Base-by-base conservation (phyloP, 768 basidiomycete species). In the Sutorius australiensis region DNA sequence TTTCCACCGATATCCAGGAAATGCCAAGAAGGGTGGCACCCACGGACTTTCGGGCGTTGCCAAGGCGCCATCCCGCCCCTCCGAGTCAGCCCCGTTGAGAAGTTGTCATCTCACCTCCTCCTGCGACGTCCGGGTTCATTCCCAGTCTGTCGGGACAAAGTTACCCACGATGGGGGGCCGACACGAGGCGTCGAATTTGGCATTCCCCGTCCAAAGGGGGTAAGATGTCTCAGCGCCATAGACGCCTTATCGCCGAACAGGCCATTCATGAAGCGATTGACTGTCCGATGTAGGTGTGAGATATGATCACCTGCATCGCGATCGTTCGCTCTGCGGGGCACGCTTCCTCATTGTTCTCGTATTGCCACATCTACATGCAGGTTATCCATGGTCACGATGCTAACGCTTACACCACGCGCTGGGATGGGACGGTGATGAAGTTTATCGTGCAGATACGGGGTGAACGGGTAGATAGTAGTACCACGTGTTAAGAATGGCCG, bases 181-280 rank as follows among this genome's bases (percentile, higher is more conserved):
- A 49, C 61, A 60, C 58, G 61, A 63, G 61, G 61, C 50, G 32
- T 33, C 24, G 37, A 45, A 39, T 11, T 32, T 54, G 36, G 51
- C 32, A 34, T 50, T 9, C 28, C 6, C 33, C 34, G 14, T 44
- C 42, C 46, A 28, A 42, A 52, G 32, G 51, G 30, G 48, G 50
- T 30, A 51, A 17, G 10, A 24, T 7, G 43, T 48, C 32, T 34
- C 44, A 49, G 8, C 33, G 27, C 28, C 17, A 50, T 33, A 21
- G 50, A 44, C 61, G 24, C 49, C 19, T 33, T 63, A 62, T 62
- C 61, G 51, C 61, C 61, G 61, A 60, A 38, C n/a, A 17, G 9
- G 46, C 44, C 14, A 47, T 40, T 44, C 24, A 24, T 24, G 53
- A 43, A 44, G 61, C 48, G 60, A 59, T 51, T 49, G 56, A 51